Conservation (phyloP, 768 basidiomycete species). For the Termitomyces bulborhizus region DNA sequence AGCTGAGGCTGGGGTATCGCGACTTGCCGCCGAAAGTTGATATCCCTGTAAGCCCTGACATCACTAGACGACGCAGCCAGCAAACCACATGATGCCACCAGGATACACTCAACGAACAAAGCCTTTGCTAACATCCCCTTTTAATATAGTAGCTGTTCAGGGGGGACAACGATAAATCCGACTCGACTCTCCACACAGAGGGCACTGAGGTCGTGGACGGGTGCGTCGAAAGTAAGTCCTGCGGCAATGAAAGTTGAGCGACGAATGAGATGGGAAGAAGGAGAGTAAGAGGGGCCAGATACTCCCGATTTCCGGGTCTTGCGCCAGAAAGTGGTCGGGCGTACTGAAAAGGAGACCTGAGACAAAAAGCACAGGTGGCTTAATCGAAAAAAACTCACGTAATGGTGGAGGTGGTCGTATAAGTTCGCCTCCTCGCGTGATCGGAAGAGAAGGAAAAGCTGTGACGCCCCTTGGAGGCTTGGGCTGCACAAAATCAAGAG, state of each 20-base stretch:
- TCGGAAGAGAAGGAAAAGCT: conserved; percentile 20
- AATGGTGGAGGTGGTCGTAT: conserved; percentile 59
- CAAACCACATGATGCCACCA: conserved; percentile 1
- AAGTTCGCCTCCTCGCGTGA: conserved; percentile 37
- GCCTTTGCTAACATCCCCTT: conserved; percentile 3
- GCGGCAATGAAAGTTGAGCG: conserved; percentile 77
- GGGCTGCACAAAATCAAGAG: conserved; percentile 11
- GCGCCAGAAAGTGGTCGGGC: conserved; percentile 81
- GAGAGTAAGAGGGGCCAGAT: conserved; percentile 64
- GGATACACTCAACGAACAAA: conserved; percentile 4
- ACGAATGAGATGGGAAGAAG: conserved; percentile 66
- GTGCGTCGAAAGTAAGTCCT: conserved; percentile 61
- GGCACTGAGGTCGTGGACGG: conserved; percentile 55
- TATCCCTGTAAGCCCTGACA: conserved; percentile 5
- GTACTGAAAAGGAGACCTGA: conserved; percentile 36
- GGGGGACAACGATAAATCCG: conserved; percentile 37
- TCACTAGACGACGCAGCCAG: conserved; percentile 5
- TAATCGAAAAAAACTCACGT: conserved; percentile 36
- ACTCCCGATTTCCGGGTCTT: conserved; percentile 69
- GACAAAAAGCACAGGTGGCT: neutral
- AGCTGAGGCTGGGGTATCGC: neutral
- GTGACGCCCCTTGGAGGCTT: conserved; percentile 24
- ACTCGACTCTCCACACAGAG: conserved; percentile 56
- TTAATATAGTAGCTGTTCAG: conserved; percentile 28
- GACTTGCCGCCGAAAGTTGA: conserved; percentile 9